Percentiles rank a stretch among this genome's conserved stretches.
Evolutionary conservation across 768 basidiomycete species (phyloP).

Genomic region (Multifurca ochricompacta): DNA sequence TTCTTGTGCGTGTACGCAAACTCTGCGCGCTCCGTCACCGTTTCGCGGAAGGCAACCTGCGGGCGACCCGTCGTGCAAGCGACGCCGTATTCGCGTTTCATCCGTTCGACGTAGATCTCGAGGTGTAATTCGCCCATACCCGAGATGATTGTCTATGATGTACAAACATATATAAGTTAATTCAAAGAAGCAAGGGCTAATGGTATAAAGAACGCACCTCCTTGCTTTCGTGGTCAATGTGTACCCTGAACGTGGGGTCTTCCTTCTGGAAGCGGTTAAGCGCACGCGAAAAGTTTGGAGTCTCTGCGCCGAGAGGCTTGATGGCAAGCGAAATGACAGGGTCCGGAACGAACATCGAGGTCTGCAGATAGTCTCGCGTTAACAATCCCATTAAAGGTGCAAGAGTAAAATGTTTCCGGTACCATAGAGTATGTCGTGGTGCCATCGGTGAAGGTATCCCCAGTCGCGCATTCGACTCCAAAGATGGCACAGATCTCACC

Average conservation of each 20-base stretch:
- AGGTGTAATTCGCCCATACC: slow-evolving; percentile 99
- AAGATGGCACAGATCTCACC: slow-evolving; percentile 99
- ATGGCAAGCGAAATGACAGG: slow-evolving; percentile 96
- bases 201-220: slow-evolving; percentile 49
- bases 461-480: slow-evolving; percentile 95
- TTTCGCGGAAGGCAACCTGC: slow-evolving; percentile 94
- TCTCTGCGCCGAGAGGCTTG: slow-evolving; percentile 86
- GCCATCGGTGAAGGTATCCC: slow-evolving; percentile 96
- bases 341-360: slow-evolving; percentile 97
- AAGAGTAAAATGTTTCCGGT: slow-evolving; percentile 22
- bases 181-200: neutral
- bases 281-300: slow-evolving; percentile 94
- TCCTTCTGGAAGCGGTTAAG: slow-evolving; percentile 98
- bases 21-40: slow-evolving; percentile 71
- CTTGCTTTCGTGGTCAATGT: slow-evolving; percentile 88
- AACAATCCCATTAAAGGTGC: neutral
- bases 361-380: slow-evolving; percentile 38
- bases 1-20: slow-evolving; percentile 97
- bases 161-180: neutral
- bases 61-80: slow-evolving; percentile 93
- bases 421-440: slow-evolving; percentile 91
- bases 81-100: slow-evolving; percentile 95
- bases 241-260: slow-evolving; percentile 97
- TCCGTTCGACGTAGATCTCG: slow-evolving; percentile 98
- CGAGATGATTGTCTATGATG: slow-evolving; percentile 90